phyloP scores from a whole-genome alignment of 352 stramenopile genomes.

The Phytophthora agathidicida region DNA sequence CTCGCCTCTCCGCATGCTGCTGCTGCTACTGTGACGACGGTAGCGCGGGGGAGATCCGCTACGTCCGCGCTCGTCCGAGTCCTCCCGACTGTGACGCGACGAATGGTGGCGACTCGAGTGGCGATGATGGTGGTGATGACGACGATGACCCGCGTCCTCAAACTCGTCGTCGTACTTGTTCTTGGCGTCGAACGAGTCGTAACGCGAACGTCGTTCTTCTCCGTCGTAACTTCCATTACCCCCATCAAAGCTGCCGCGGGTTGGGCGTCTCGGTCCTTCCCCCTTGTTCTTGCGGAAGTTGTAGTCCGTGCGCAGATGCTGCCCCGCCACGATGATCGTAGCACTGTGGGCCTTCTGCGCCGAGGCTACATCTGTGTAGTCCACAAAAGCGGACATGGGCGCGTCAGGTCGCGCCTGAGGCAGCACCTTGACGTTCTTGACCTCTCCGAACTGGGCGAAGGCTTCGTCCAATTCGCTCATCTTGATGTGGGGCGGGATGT shows the following conservation, averaged over 20 bases:
- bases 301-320: slow-evolving; percentile 59
- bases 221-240: slow-evolving; percentile 15
- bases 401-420: slow-evolving; percentile 46
- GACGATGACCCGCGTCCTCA: slow-evolving; percentile 25
- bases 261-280: slow-evolving; percentile 23
- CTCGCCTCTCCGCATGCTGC: slow-evolving; percentile 31
- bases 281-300: slow-evolving; percentile 51
- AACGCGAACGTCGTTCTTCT: slow-evolving; percentile 20
- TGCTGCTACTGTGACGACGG: slow-evolving; percentile 30
- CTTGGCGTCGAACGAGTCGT: slow-evolving; percentile 35
- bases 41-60: slow-evolving; percentile 30
- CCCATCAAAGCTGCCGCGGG: slow-evolving; percentile 26
- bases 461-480: slow-evolving; percentile 63
- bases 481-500: slow-evolving; percentile 68
- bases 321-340: slow-evolving; percentile 46
- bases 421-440: slow-evolving; percentile 70
- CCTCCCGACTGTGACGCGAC: slow-evolving; percentile 36
- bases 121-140: slow-evolving; percentile 28
- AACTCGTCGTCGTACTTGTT: slow-evolving; percentile 28
- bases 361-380: slow-evolving; percentile 48
- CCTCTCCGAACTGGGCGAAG: slow-evolving; percentile 64
- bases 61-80: slow-evolving; percentile 21
- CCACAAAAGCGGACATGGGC: slow-evolving; percentile 71
- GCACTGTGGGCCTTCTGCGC: slow-evolving; percentile 53
- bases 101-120: slow-evolving; percentile 38